Evolutionary conservation across 192 early-diverging fungal species (phyloP), one percentile per base, ranked within the genome.

Genomic region (Kappamyces sp.): DNA sequence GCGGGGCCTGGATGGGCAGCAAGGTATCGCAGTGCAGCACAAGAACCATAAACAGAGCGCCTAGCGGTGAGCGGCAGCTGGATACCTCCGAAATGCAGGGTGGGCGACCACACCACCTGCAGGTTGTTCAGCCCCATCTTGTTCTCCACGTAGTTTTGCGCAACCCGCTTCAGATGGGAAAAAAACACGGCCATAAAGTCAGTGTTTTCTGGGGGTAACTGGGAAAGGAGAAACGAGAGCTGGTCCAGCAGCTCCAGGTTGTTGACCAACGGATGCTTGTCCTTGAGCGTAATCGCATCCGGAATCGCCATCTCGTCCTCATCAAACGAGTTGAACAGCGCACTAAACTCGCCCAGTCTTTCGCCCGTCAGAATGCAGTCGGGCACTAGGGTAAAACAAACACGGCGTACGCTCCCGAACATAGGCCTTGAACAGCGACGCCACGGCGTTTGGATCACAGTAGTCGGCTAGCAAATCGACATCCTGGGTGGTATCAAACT

Each of bases 21-120:
- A 23, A 23, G 23, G 23, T 23, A 23, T 23, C 23, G 23, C 23
- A 23, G 23, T 23, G 23, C 23, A 23, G 23, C 23, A 23, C 23
- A 23, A 23, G 23, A 23, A 23, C 23, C 23, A 23, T 23, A 23
- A 23, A 23, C 23, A 23, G 23, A 23, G 23, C 23, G 23, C 23
- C 23, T 23, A 23, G 23, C 23, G 23, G 23, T 23, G 23, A 23
- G 23, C 23, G 23, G 23, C 23, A 23, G 23, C 23, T 0, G 23
- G 23, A 23, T 23, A 23, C 57, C 38, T 36, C 57, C 57, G 38
- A 59, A 59, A 36, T 33, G 32, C 8, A 59, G 13, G 3, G 57
- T 59, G 38, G 57, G 57, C 46, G 42, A 46, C 57, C 57, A 59
- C 2, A 59, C 57, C 15, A 59, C 13, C 46, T 47, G 57, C 43